Evolutionary conservation across 805 yeast species (phyloP), one percentile per base, ranked within the genome.

Genomic region (Crinitomyces ghanaensis): DNA sequence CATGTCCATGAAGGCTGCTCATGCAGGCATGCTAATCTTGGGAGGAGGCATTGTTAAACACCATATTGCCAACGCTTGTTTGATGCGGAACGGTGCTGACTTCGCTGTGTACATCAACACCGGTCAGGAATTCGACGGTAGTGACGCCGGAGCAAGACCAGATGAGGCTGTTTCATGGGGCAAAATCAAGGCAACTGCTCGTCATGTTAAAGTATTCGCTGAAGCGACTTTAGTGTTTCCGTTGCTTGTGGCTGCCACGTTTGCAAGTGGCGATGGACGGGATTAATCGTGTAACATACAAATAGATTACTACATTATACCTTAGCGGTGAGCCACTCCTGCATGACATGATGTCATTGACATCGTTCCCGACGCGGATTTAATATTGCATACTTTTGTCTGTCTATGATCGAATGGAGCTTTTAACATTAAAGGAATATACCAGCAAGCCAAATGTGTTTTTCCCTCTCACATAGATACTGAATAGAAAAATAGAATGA

Each of bases 101-200:
- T 84, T 77, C 54, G 97, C 98, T 4, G 95, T 91, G 13, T 91
- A 73, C 60, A 88, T 91, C 56, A 91, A 91, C 60, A 91, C 99
- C 11, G 98, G 95, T 30, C 97, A 91, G 62, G 99, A 91, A 56
- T 91, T 85, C 49, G 99, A 91, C 54, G 98, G 98, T 30, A 83
- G 95, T 16, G 98, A 91, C 58, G 97, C 98, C 7, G 98, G 98
- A 44, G 98, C 98, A 4, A 74, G 98, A 56, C 97, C 97, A 1
- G 98, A 91, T 56, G 99, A 91, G 62, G 98, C 98, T 18, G 80
- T 91, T 34, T 80, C 94, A 25, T 91, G 99, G 99, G 99, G 99
- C 43, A 91, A 91, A 59, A 91, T 91, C 60, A 86, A 84, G 62
- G 80, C 94, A 4, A 95, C 84, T 26, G 99, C 98, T 19, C 73